Base-by-base conservation (phyloP, 345 rosid genomes). In the Hibiscus trionum region DNA sequence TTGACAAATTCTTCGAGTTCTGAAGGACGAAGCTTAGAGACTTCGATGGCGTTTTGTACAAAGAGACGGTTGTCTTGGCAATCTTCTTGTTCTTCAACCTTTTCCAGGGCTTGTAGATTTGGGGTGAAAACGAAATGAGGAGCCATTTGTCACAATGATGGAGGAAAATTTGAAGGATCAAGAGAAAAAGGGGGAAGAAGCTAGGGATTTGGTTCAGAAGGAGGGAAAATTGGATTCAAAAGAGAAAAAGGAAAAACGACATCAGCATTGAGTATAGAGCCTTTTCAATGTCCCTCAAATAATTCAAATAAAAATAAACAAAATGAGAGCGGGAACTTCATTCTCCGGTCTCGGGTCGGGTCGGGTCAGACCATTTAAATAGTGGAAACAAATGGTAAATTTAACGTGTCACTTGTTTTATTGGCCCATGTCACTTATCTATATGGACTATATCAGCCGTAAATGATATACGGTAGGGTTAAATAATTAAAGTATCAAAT, bases 1-100 rank as follows among this genome's bases (percentile, higher is more conserved):
- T 90, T 95, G 84, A 87, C 97, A 79, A 95, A 89, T 76, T 95
- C 99, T 72, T 89, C 96, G 16, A 90, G 86, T 76, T 88, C 78
- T 16, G 91, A 77, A 57, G 92, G 80, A 44, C 86, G 89, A 47
- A 95, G 84, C 4, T 87, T 82, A 60, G 82, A 44, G 44, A 89
- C 72, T 70, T 89, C 89, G 85, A 79, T 67, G 69, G 85, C 82
- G 60, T 82, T 84, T 60, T 78, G 92, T 14, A 78, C 96, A 75
- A 57, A 84, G 62, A 92, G 84, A 8, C 87, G 89, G 12, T 78
- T 76, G 42, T 7, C 39, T 9, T 67, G 58, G 71, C 15, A 4
- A 1, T 49, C 71, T 69, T 87, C 87, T 15, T 14, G 46, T 17
- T 72, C 84, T 14, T 74, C 83, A 14, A 85, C 95, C 46, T 78